Conservation (phyloP, 1,284 basidiomycete species). For the Fistulinella cinereoalba region DNA sequence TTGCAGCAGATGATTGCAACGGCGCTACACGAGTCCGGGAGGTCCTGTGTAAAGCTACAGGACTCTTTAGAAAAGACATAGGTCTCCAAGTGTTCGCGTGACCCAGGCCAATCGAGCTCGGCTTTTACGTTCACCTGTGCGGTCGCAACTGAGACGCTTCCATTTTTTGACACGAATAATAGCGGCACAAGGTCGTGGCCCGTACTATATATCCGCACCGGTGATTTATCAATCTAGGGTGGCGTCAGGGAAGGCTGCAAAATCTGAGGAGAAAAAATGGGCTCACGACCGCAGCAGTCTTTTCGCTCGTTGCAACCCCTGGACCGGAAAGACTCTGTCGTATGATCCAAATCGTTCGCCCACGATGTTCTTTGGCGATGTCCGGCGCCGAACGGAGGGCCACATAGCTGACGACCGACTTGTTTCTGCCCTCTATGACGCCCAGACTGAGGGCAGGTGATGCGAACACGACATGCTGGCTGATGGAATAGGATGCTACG, state of each 20-base stretch:
- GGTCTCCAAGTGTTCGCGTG: constrained; percentile 37
- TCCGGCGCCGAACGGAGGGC: constrained; percentile 50
- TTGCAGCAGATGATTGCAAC: constrained; percentile 23
- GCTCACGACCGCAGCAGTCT: constrained; percentile 45
- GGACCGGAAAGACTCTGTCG: constrained; percentile 50
- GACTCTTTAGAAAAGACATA: constrained; percentile 45
- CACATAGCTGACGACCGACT: constrained; percentile 53
- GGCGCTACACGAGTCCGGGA: constrained; percentile 2
- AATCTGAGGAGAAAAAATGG: constrained; percentile 3
- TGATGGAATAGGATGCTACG: constrained; percentile 62
- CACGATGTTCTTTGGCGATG: constrained; percentile 38
- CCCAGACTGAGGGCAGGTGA: constrained; percentile 52
- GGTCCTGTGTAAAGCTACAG: constrained; percentile 44
- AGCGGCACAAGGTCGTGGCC: constrained; percentile 41
- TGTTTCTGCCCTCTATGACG: constrained; percentile 33
- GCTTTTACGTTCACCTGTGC: constrained; percentile 42
- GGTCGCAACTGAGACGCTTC: constrained; percentile 46
- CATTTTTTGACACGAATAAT: constrained; percentile 45
- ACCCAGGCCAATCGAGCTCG: constrained; percentile 31
- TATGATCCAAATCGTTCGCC: constrained; percentile 61
- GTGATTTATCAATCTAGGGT: constrained; percentile 44
- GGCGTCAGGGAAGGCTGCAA: constrained; percentile 17
- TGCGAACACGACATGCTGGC: constrained; percentile 58
- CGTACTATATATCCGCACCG: constrained; percentile 45
- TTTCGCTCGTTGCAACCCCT: constrained; percentile 37